These are phyloP conservation scores for Litchi chinensis DNA, from an alignment of 345 rosid genomes.

Conservation along the genomic window DNA sequence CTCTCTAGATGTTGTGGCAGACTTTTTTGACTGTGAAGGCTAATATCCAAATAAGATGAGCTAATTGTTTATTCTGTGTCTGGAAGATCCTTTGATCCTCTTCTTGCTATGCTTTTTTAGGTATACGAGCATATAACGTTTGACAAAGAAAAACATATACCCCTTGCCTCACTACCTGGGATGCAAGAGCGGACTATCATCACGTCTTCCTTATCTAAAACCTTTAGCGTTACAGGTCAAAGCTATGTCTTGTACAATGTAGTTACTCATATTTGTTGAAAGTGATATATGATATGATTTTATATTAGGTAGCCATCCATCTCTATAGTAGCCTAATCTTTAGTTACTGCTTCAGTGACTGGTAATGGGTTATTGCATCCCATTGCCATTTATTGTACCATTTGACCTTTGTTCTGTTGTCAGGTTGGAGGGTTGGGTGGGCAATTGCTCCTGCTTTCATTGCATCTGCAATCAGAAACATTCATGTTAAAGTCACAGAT, in stretches of 20 bases:
- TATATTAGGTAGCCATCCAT: neutral
- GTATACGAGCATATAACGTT: slow-evolving; percentile 57
- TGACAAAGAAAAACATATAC: slow-evolving; percentile 41
- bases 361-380: neutral
- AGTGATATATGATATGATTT: neutral
- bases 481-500: slow-evolving; percentile 55
- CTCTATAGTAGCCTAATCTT: neutral
- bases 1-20: neutral
- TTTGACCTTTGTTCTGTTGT: slow-evolving; percentile 15
- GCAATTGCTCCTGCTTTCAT: slow-evolving; percentile 57
- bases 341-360: neutral
- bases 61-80: neutral
- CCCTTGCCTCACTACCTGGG: slow-evolving; percentile 58
- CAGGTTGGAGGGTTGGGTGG: slow-evolving; percentile 74
- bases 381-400: slow-evolving; percentile 7
- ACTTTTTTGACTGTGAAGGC: neutral
- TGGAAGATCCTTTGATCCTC: neutral
- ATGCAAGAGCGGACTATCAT: slow-evolving; percentile 60
- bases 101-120: slow-evolving; percentile 27
- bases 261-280: slow-evolving; percentile 1
- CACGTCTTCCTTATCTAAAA: slow-evolving; percentile 62
- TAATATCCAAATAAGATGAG: neutral
- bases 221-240: slow-evolving; percentile 59
- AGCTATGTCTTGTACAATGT: slow-evolving; percentile 3
- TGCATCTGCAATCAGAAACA: slow-evolving; percentile 53